Evolutionary conservation across 148 eudicot species (phyloP), one percentile per base, ranked within the genome.

Genomic region (Cornus controversa): DNA sequence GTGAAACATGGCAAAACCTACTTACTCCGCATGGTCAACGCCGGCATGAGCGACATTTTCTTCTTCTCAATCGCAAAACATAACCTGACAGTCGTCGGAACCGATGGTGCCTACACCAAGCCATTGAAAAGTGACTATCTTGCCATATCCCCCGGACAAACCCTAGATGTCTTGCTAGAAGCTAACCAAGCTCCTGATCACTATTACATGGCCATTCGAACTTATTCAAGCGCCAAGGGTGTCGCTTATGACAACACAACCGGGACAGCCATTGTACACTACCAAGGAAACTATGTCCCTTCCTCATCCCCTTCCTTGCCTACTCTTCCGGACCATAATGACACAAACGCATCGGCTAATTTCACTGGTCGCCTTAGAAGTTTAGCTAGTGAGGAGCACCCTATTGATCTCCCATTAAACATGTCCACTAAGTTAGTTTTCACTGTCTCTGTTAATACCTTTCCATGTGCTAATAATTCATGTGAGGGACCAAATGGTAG

Each of bases 401-500:
- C 78, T 3, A 37, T 37, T 29, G 27, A 40, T 3, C 64, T 74
- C 27, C 82, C 82, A 1, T 22, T 25, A 27, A 67, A 68, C 24
- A 42, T 54, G 14, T n/a, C 78, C 3, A 75, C 73, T 4, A 53
- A 80, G 23, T 26, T 74, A 10, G 5, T 80, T 45, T 74, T 67
- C 60, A 69, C 82, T 2, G 5, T 74, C 15, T 80, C 82, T 0
- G 24, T 80, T 3, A 80, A 80, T 27, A 40, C 69, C 15, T 10
- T 67, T 7, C 82, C 74, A 1, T 80, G 82, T 62, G 64, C 34
- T 23, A 15, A 58, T 69, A 27, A 36, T 10, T 25, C 74, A 4
- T 80, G 82, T 3, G 28, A 36, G 14, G 82, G 82, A 27, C 78
- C 82, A 0, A 67, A 60, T 37, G 69, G 69, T 10, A 67, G 25